Evolutionary conservation across 352 stramenopile species (phyloP), one percentile per base, ranked within the genome.

Genomic region (Phytopythium delawarense): DNA sequence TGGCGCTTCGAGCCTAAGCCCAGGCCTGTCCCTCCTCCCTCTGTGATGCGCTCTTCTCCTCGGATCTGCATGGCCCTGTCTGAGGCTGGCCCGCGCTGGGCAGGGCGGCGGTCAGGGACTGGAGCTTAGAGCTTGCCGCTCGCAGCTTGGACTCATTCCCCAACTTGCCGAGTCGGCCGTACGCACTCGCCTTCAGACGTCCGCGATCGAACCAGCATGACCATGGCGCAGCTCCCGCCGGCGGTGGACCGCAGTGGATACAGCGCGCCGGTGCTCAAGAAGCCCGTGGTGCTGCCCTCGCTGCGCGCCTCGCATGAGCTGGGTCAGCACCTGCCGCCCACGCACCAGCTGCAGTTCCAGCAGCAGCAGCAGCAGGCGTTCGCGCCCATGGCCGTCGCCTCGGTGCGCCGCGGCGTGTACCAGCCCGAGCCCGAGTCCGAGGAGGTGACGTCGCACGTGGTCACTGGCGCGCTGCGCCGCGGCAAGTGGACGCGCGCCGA

Each of bases 401-500:
- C 49, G 48, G 8, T 35, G 48, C 23, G 25, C 5, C 25, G 25
- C 25, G 25, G 25, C 25, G 49, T 40, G 15, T 50, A 25, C 44
- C 62, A 34, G n/a, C 45, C 18, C 35, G 61, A 42, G 39, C 6
- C 37, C 1, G 13, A 53, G 7, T 12, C 21, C 2, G 23, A 49
- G 13, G 35, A 61, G 11, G 53, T 25, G n/a, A 49, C 61, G 35
- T 20, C 39, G 55, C 48, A 74, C 44, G 59, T 68, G 7, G 37
- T 79, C 40, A 69, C 66, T 13, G 72, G 72, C 25, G 69, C 78
- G 20, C 59, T 89, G 35, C 78, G 84, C 0, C 81, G 84, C 35
- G 84, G 84, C 67, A 91, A 91, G 51, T 91, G 81, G 81, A 91
- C 81, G 44, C 70, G 70, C 6, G 77, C 78, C 15, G 81, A 91